Conservation (phyloP, 805 yeast species). For the Hanseniaspora clermontiae region DNA sequence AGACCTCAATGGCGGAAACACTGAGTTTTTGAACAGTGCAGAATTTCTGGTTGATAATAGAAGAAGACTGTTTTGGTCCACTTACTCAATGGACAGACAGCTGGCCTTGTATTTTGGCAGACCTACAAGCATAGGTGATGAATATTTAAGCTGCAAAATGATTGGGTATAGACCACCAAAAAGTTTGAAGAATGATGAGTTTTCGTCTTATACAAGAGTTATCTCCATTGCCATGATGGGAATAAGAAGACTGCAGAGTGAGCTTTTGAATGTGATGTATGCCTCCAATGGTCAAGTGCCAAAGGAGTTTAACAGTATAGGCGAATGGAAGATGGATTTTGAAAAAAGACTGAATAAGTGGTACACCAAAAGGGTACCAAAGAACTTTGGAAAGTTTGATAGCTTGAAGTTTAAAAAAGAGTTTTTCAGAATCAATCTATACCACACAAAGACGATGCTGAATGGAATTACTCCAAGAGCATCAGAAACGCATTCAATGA, state of each 20-base stretch:
- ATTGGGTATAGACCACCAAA: slow-evolving; percentile 29
- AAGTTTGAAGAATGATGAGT: neutral
- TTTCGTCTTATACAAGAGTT: slow-evolving; percentile 25
- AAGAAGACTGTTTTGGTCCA: slow-evolving; percentile 76
- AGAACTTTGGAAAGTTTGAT: slow-evolving; percentile 39
- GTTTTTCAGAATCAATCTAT: slow-evolving; percentile 62
- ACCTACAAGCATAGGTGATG: slow-evolving; percentile 82
- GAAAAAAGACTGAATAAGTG: slow-evolving; percentile 45
- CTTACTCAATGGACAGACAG: slow-evolving; percentile 75
- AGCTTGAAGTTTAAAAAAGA: slow-evolving; percentile 63
- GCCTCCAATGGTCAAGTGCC: slow-evolving; percentile 59
- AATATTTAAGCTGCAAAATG: slow-evolving; percentile 53
- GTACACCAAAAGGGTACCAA: slow-evolving; percentile 44
- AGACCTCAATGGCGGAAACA: too few relatives aligned
- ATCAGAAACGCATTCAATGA: slow-evolving; percentile 35
- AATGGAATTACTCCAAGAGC: slow-evolving; percentile 70
- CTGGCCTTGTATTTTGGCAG: slow-evolving; percentile 76
- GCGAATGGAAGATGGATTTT: slow-evolving; percentile 52
- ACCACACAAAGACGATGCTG: slow-evolving; percentile 57
- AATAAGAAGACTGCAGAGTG: slow-evolving; percentile 64
- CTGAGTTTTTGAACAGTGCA: slow-evolving; percentile 26
- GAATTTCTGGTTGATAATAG: slow-evolving; percentile 55
- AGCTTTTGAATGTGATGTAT: slow-evolving; percentile 58
- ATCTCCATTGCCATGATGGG: slow-evolving; percentile 56
- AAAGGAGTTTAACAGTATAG: slow-evolving; percentile 38